phyloP scores from a whole-genome alignment of 2,329 filamentous ascomycete genomes.

The Botryosphaeria dothidea region DNA sequence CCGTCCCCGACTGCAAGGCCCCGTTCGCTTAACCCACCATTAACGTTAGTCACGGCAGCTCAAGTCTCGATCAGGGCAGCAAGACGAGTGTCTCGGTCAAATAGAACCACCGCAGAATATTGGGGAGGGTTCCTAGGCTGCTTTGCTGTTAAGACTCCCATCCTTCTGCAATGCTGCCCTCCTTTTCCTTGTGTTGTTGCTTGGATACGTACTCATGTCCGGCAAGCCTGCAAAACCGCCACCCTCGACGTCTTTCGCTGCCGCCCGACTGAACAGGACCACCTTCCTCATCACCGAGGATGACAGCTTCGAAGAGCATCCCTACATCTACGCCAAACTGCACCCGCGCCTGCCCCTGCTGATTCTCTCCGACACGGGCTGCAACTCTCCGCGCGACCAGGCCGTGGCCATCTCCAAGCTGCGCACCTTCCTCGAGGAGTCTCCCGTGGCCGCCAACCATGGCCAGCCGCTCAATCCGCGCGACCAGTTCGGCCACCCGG shows the following conservation, averaged over 20 bases:
- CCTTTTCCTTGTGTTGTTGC: background rate
- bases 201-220: background rate
- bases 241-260: constrained; percentile 36
- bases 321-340: constrained; percentile 50
- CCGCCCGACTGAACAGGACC: constrained; percentile 40
- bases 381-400: constrained; percentile 38
- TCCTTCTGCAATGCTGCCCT: background rate
- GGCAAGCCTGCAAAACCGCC: background rate
- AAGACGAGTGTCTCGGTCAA: constrained; percentile 10
- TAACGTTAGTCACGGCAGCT: background rate
- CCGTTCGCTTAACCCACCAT: background rate
- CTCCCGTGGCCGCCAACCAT: constrained; percentile 37
- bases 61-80: background rate
- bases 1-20: background rate
- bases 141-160: background rate
- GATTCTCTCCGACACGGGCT: constrained; percentile 50
- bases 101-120: constrained; percentile 12
- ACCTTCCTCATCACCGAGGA: constrained; percentile 49
- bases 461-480: constrained; percentile 40
- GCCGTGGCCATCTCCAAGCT: constrained; percentile 34
- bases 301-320: constrained; percentile 46
- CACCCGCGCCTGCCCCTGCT: constrained; percentile 33
- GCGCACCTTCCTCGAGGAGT: constrained; percentile 45
- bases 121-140: background rate
- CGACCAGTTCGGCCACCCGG: constrained; percentile 22